Percentiles rank a stretch among this genome's conserved stretches.
Conservation (phyloP, 768 basidiomycete species). For the Calocybe indica region DNA sequence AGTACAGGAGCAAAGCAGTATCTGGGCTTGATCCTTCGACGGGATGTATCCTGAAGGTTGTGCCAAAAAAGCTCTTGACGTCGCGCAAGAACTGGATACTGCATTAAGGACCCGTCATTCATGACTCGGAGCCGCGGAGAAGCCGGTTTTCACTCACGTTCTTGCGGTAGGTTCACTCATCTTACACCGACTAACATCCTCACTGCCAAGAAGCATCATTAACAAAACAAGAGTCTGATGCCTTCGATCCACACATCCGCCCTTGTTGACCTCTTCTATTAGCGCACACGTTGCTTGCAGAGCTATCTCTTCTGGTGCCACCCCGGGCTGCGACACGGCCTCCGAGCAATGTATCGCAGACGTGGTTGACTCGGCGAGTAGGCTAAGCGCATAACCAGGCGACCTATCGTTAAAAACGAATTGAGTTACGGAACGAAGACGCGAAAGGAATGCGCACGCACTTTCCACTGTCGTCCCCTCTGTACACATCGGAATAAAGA, state of each 20-base stretch:
- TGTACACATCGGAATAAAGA: slow-evolving; percentile 97
- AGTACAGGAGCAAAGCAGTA: slow-evolving; percentile 65
- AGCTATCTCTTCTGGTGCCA: slow-evolving; percentile 91
- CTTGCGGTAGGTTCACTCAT: slow-evolving; percentile 80
- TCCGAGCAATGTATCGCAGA: slow-evolving; percentile 85
- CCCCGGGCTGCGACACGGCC: slow-evolving; percentile 73
- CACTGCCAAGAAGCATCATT: slow-evolving; percentile 94
- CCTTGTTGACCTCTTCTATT: slow-evolving; percentile 69
- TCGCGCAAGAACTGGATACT: slow-evolving; percentile 94
- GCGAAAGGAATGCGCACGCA: slow-evolving; percentile 32
- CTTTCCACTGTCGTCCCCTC: slow-evolving; percentile 97
- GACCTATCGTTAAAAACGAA: slow-evolving; percentile 49
- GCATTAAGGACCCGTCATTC: slow-evolving; percentile 8
- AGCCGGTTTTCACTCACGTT: slow-evolving; percentile 49
- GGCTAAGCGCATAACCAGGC: slow-evolving; percentile 88
- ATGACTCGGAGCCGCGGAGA: background rate
- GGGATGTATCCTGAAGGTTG: slow-evolving; percentile 84
- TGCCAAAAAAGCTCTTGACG: slow-evolving; percentile 76
- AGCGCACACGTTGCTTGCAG: slow-evolving; percentile 74
- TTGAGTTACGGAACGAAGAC: background rate
- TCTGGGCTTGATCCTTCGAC: slow-evolving; percentile 46
- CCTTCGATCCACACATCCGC: slow-evolving; percentile 88
- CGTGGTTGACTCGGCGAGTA: slow-evolving; percentile 91
- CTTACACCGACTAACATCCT: slow-evolving; percentile 88
- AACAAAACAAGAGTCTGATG: slow-evolving; percentile 84